These are phyloP conservation scores for Xylaria bambusicola DNA, from an alignment of 495 filamentous ascomycete genomes.

Conservation along the genomic window DNA sequence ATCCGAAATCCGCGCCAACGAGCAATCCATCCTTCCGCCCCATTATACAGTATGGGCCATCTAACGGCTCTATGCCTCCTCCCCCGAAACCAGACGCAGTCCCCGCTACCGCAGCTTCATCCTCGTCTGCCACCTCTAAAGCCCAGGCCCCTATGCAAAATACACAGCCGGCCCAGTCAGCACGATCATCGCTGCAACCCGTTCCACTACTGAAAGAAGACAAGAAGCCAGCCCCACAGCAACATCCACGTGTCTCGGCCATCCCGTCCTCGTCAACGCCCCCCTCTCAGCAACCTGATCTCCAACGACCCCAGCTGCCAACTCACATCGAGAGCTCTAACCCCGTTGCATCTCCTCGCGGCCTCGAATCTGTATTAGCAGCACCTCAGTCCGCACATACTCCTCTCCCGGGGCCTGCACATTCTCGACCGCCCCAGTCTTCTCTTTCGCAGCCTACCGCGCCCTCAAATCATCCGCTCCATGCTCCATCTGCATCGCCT, in stretches of 20 bases:
- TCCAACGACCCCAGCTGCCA: conserved; percentile 23
- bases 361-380: conserved; percentile 34
- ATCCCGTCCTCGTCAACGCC: conserved; percentile 2
- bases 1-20: conserved; percentile 51
- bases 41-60: conserved; percentile 71
- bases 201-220: background rate
- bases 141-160: conserved; percentile 25
- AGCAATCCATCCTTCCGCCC: conserved; percentile 52
- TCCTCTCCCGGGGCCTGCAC: conserved; percentile 21
- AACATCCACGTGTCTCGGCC: conserved; percentile 11
- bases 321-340: conserved; percentile 11
- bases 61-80: conserved; percentile 58
- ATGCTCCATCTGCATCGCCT: conserved; percentile 23
- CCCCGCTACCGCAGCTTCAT: conserved; percentile 16
- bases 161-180: background rate
- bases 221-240: background rate
- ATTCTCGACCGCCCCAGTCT: conserved; percentile 25
- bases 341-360: conserved; percentile 25
- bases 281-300: conserved; percentile 21
- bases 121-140: conserved; percentile 21
- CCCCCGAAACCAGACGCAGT: conserved; percentile 47
- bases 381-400: conserved; percentile 30
- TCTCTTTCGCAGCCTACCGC: conserved; percentile 24
- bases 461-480: conserved; percentile 23
- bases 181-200: background rate